A percentile compares a stretch with the other conserved stretches of the same genome.
Conservation (phyloP, 208 protist species). For the Crithidia acanthocephali region DNA sequence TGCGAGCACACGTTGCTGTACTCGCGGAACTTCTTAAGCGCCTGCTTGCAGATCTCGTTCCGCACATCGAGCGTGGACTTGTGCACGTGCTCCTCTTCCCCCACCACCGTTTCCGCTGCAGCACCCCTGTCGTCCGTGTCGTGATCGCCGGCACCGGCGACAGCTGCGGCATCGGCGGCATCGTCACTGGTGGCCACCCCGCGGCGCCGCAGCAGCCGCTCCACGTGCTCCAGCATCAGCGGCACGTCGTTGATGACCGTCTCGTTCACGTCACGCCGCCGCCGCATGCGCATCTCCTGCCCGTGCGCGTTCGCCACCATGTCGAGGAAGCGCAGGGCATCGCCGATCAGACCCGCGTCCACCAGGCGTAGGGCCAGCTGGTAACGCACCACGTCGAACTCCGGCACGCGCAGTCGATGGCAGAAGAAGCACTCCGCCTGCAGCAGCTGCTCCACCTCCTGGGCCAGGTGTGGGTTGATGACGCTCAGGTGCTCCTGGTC, state of each 20-base stretch:
- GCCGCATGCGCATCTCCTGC: constrained; percentile 50
- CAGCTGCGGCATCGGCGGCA: background rate
- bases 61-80: constrained; percentile 73
- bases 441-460: constrained; percentile 80
- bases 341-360: constrained; percentile 72
- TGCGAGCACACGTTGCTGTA: constrained; percentile 68
- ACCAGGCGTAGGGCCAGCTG: constrained; percentile 75
- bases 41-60: constrained; percentile 74
- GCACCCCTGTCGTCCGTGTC: too few species aligned
- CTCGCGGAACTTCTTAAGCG: constrained; percentile 67
- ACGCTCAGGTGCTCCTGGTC: constrained; percentile 56
- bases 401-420: constrained; percentile 72
- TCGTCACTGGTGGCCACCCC: background rate
- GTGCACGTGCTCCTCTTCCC: constrained; percentile 7
- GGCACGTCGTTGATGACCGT: constrained; percentile 68
- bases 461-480: constrained; percentile 82
- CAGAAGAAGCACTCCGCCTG: constrained; percentile 91
- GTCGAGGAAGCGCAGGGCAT: constrained; percentile 83
- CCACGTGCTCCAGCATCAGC: constrained; percentile 64
- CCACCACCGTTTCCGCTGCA: too few species aligned
- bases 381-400: constrained; percentile 87
- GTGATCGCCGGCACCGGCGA: background rate
- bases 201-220: constrained; percentile 49
- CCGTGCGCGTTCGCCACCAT: constrained; percentile 65
- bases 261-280: constrained; percentile 67